Percentiles rank a stretch among this genome's conserved stretches.
Conservation (phyloP, 75 land plant species). For the Gnetum montanum region DNA sequence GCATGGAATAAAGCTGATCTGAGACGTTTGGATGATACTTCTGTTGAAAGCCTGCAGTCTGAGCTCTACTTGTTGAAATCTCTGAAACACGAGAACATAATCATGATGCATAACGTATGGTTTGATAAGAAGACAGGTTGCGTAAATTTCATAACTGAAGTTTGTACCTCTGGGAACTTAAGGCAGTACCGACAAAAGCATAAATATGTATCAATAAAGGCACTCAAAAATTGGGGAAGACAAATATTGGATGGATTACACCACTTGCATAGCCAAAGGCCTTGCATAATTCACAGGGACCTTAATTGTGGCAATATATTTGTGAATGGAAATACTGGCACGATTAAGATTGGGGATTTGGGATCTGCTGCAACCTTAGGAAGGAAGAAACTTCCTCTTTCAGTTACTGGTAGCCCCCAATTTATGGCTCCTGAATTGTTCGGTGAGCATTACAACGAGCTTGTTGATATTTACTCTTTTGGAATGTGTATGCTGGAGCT, state of each 20-base stretch:
- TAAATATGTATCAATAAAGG: slow-evolving; percentile 56
- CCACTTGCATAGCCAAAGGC: slow-evolving; percentile 62
- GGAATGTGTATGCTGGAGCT: slow-evolving; percentile 87
- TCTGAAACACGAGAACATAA: slow-evolving; percentile 42
- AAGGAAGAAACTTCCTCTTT: slow-evolving; percentile 40
- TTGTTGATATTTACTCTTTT: slow-evolving; percentile 71
- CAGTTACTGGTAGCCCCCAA: slow-evolving; percentile 71
- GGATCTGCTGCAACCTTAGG: slow-evolving; percentile 54
- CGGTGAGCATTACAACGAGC: slow-evolving; percentile 70
- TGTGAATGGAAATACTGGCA: slow-evolving; percentile 68
- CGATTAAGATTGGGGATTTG: slow-evolving; percentile 71
- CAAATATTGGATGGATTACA: slow-evolving; percentile 64
- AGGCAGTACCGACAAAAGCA: slow-evolving; percentile 63
- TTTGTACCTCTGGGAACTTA: slow-evolving; percentile 68
- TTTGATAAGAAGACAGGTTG: slow-evolving; percentile 21
- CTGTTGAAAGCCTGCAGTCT: slow-evolving; percentile 25
- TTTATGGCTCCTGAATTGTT: slow-evolving; percentile 88
- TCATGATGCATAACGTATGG: slow-evolving; percentile 44
- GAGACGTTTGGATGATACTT: slow-evolving; percentile 20
- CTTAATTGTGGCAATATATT: slow-evolving; percentile 78
- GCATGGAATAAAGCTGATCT: slow-evolving; percentile 74
- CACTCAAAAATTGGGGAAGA: slow-evolving; percentile 64
- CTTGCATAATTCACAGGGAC: slow-evolving; percentile 79
- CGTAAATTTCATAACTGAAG: slow-evolving; percentile 77
- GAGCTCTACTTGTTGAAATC: slow-evolving; percentile 41